Evolutionary conservation across 1,284 basidiomycete species (phyloP).

Genomic region (Cryptococcus amylolentus): DNA sequence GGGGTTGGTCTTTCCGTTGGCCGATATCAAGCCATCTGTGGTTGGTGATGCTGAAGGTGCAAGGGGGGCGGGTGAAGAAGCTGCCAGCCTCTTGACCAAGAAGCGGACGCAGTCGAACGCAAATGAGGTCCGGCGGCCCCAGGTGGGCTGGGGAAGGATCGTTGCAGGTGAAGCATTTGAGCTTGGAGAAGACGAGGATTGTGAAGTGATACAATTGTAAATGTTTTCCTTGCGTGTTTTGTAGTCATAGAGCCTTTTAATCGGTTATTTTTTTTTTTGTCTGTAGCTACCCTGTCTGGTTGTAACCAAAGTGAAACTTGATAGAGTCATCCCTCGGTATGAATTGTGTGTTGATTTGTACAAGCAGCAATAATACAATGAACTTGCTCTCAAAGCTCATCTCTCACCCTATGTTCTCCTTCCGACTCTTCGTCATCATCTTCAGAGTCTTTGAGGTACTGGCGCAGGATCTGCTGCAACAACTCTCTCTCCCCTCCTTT

Average conservation of each 20-base stretch:
- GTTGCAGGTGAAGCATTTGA: constrained; percentile 42
- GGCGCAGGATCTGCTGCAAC: constrained; percentile 12
- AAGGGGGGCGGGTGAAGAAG: not conserved
- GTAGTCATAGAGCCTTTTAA: not conserved
- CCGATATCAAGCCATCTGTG: constrained; percentile 8
- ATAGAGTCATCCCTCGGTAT: not conserved
- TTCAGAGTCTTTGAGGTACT: constrained; percentile 5
- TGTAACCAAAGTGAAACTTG: not conserved
- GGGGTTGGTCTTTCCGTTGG: constrained; percentile 35
- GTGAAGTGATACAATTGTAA: not conserved
- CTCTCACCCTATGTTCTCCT: not conserved
- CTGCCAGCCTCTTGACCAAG: not conserved
- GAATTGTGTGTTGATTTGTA: not conserved
- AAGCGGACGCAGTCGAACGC: not conserved
- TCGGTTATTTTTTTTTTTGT: not conserved
- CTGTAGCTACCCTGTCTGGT: not conserved
- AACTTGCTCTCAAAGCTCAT: not conserved
- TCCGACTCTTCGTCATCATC: not conserved
- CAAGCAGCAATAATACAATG: not conserved
- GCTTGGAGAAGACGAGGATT: constrained; percentile 33
- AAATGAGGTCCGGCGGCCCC: constrained; percentile 9
- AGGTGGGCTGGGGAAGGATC: constrained; percentile 30
- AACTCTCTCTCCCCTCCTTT: constrained; percentile 11
- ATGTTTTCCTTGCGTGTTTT: not conserved
- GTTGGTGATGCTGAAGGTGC: not conserved